These are phyloP conservation scores for Plasmodium gallinaceum DNA, from an alignment of 169 alveolate genomes.

Conservation along the genomic window DNA sequence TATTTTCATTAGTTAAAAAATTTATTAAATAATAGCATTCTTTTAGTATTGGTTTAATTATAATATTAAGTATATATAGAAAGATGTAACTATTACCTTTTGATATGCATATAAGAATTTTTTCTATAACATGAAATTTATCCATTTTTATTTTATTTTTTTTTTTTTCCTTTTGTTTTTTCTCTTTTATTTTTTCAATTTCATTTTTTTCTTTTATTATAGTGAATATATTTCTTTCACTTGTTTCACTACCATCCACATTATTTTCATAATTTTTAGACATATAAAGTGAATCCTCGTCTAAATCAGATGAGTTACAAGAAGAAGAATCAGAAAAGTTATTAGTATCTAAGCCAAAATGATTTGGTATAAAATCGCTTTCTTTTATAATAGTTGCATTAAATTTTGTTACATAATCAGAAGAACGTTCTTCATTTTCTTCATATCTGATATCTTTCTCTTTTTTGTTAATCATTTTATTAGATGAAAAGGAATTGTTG, in stretches of 20 bases:
- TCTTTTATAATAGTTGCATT: neutral
- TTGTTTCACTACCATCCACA: neutral
- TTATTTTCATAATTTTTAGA: neutral
- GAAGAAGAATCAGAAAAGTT: neutral
- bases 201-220: conserved; percentile 54
- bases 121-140: conserved; percentile 36
- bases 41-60: conserved; percentile 27
- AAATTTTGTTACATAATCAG: neutral
- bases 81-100: conserved; percentile 19
- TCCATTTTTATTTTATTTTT: conserved; percentile 38
- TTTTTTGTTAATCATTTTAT: neutral
- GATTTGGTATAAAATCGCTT: neutral
- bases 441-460: neutral
- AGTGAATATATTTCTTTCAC: conserved; percentile 20
- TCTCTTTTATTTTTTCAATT: conserved; percentile 50
- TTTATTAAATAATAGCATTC: conserved; percentile 43
- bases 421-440: neutral
- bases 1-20: conserved; percentile 8
- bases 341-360: neutral
- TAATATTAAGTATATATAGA: conserved; percentile 14
- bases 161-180: conserved; percentile 23
- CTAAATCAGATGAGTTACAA: neutral
- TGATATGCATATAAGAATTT: conserved; percentile 27
- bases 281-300: neutral
- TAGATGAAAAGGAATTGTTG: too few relatives aligned